Base-by-base conservation (phyloP, 1,284 basidiomycete species). In the Malassezia nana region DNA sequence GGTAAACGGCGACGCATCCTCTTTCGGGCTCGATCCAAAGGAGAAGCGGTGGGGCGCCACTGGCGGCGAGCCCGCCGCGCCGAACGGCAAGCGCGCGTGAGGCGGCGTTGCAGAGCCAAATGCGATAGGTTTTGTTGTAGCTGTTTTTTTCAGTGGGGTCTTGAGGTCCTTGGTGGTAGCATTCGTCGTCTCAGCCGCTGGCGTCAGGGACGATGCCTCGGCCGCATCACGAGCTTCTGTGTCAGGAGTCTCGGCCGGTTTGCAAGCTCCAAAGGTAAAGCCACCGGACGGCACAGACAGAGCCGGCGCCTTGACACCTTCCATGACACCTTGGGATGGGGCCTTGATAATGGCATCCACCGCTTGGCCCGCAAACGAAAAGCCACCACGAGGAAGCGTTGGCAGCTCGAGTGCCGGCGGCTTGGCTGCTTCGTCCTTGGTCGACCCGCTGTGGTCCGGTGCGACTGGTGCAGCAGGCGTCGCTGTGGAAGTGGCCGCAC, bases 201-300 rank as follows among this genome's bases (percentile, higher is more conserved):
- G n/a, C n/a, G n/a, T n/a, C n/a, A n/a, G n/a, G n/a, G n/a, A n/a
- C n/a, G n/a, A n/a, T n/a, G n/a, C n/a, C n/a, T n/a, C n/a, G n/a
- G n/a, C n/a, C n/a, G n/a, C n/a, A n/a, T n/a, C n/a, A n/a, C n/a
- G n/a, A n/a, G n/a, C n/a, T n/a, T n/a, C n/a, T n/a, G n/a, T n/a
- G n/a, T n/a, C n/a, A n/a, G n/a, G n/a, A n/a, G n/a, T n/a, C n/a
- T n/a, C n/a, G n/a, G n/a, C n/a, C n/a, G n/a, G n/a, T n/a, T n/a
- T n/a, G n/a, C n/a, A n/a, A n/a, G n/a, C 24, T n/a, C 38, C 55
- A 46, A 57, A 57, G 8, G 55, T 32, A 42, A 57, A 57, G 18
- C 55, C 55, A 7, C 51, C 51, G 5, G 24, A 8, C 15, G 55
- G 55, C 15, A 57, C 33, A 6, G 39, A 24, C n/a, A 55, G 45